phyloP scores from a whole-genome alignment of 73 alveolate genomes.

The Symbiodinium pilosum region DNA sequence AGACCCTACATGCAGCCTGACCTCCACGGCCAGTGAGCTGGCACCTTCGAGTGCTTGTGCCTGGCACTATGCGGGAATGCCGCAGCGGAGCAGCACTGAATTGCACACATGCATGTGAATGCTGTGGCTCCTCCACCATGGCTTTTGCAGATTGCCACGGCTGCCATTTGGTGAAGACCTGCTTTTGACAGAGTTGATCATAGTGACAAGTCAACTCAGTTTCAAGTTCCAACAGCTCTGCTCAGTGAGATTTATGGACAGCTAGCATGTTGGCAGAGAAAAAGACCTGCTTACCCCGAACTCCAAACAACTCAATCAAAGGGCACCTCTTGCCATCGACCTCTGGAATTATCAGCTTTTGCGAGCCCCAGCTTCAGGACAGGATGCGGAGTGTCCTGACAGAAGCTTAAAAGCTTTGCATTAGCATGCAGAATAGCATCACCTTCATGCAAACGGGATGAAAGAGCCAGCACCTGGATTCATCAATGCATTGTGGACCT shows the following conservation, averaged over 20 bases:
- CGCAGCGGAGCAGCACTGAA: not conserved
- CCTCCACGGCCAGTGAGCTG: not conserved
- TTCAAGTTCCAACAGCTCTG: too few relatives aligned
- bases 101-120: not conserved
- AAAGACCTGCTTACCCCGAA: too few relatives aligned
- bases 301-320: too few relatives aligned
- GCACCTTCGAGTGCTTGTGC: not conserved
- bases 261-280: too few relatives aligned
- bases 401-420: too few relatives aligned
- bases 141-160: constrained; percentile 44
- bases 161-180: constrained; percentile 49
- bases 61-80: not conserved
- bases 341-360: constrained; percentile 28
- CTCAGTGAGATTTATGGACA: too few relatives aligned
- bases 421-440: too few relatives aligned
- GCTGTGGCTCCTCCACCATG: constrained; percentile 25
- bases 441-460: too few relatives aligned
- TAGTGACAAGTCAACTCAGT: too few relatives aligned
- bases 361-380: constrained; percentile 78
- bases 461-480: too few relatives aligned
- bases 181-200: not conserved
- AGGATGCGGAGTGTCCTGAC: constrained; percentile 29
- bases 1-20: too few relatives aligned
- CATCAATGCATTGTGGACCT: too few relatives aligned
- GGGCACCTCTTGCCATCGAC: constrained; percentile 52